Evolutionary conservation across 2,329 filamentous ascomycete species (phyloP).

Genomic region (Dactylellina parvicollis): DNA sequence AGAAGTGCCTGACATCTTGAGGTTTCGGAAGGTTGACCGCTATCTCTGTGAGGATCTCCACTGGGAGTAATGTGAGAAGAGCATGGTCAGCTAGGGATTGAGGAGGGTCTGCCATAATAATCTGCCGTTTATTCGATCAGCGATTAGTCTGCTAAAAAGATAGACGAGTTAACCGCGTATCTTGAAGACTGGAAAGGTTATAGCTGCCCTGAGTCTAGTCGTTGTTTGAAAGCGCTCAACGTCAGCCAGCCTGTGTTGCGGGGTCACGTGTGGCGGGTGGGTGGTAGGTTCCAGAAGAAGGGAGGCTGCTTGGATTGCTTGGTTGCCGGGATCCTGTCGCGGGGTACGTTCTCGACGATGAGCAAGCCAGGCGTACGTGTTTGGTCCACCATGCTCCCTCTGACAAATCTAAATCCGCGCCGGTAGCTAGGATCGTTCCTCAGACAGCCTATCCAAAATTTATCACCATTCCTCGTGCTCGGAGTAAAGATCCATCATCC

Average conservation of each 20-base stretch:
- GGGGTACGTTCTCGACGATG: conserved; percentile 1
- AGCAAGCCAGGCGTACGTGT: conserved; percentile 15
- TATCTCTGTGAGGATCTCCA: conserved; percentile 5
- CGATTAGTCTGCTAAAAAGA: too few species aligned
- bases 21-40: conserved; percentile 1
- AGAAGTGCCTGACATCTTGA: conserved; percentile 8
- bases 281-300: conserved; percentile 28
- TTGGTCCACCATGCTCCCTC: conserved; percentile 24
- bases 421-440: conserved; percentile 11
- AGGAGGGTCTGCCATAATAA: too few species aligned
- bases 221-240: too few species aligned
- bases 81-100: neutral
- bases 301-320: neutral
- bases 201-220: too few species aligned
- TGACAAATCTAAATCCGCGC: conserved; percentile 34
- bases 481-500: neutral
- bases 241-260: neutral
- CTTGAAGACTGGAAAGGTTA: too few species aligned
- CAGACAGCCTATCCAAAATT: neutral
- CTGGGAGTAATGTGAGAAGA: neutral
- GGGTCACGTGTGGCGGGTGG: neutral
- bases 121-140: too few species aligned
- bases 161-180: too few species aligned
- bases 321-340: conserved; percentile 32
- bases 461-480: neutral